A percentile compares a stretch with the other conserved stretches of the same genome.
These are phyloP conservation scores for Podosphaera xanthii DNA, from an alignment of 2,329 filamentous ascomycete species.

Conservation along the genomic window DNA sequence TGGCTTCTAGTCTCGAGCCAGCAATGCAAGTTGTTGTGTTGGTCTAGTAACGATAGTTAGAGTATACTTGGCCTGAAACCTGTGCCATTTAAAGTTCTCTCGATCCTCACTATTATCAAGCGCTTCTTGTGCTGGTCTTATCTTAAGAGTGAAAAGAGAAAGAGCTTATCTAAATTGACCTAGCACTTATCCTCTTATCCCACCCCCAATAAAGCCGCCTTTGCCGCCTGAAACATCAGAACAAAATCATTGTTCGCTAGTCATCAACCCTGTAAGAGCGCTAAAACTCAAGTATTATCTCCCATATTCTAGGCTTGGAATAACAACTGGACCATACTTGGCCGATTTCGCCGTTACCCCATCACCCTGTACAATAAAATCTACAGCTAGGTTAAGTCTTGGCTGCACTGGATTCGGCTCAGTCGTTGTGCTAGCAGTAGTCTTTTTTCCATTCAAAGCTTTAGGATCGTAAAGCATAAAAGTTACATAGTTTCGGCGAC, in stretches of 20 bases:
- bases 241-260: background rate
- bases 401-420: background rate
- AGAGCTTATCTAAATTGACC: too few relatives aligned
- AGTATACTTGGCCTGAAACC: too few relatives aligned
- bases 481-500: slow-evolving; percentile 73
- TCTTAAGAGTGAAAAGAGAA: too few relatives aligned
- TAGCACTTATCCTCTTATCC: too few relatives aligned
- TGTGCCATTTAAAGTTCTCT: too few relatives aligned
- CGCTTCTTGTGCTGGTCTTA: too few relatives aligned
- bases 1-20: too few relatives aligned
- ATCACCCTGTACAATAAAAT: slow-evolving; percentile 93
- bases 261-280: background rate
- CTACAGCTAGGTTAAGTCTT: slow-evolving; percentile 70
- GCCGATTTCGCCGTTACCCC: slow-evolving; percentile 59
- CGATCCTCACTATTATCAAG: too few relatives aligned
- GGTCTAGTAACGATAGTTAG: too few relatives aligned
- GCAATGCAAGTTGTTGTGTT: too few relatives aligned
- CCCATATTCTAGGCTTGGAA: slow-evolving; percentile 65
- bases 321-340: slow-evolving; percentile 91
- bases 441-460: slow-evolving; percentile 18
- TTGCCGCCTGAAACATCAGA: background rate
- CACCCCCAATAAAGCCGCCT: too few relatives aligned
- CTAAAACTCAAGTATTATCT: slow-evolving; percentile 19
- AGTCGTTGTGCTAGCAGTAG: slow-evolving; percentile 9
- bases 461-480: slow-evolving; percentile 91